Percentiles rank a stretch among this genome's conserved stretches.
phyloP scores from a whole-genome alignment of 2,329 filamentous ascomycete genomes.

The Trichoderma sp. region DNA sequence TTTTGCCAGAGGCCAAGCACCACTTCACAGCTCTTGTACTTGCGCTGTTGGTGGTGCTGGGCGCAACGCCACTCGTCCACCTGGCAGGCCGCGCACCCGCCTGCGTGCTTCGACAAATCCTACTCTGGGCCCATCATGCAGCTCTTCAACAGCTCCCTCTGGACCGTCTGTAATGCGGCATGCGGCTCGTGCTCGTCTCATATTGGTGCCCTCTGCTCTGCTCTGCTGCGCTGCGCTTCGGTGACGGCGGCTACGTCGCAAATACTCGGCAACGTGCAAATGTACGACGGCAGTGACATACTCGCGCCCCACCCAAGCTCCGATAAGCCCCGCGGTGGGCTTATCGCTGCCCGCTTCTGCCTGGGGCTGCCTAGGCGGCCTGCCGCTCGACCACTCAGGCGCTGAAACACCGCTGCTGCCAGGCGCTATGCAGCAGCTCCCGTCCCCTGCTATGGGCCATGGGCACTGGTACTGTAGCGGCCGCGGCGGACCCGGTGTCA shows the following conservation, averaged over 20 bases:
- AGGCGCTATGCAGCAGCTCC: not conserved
- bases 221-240: not conserved
- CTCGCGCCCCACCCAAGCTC: constrained; percentile 23
- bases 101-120: not conserved
- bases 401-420: not conserved
- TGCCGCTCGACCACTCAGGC: not conserved
- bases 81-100: not conserved
- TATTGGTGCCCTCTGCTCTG: not conserved
- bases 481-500: not conserved
- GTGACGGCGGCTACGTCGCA: not conserved
- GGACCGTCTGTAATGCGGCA: not conserved
- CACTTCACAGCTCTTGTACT: not conserved
- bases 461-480: not conserved
- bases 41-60: not conserved
- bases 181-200: not conserved
- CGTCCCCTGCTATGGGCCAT: not conserved
- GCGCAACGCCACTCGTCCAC: constrained; percentile 4
- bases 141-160: not conserved
- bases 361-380: constrained; percentile 15
- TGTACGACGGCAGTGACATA: constrained; percentile 14
- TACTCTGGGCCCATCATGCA: not conserved
- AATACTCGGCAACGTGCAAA: not conserved
- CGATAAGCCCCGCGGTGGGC: constrained; percentile 24
- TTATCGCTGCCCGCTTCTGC: constrained; percentile 27
- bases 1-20: not conserved